Conservation (phyloP, 768 basidiomycete genomes). For the Brasilioporus rufonigricans region DNA sequence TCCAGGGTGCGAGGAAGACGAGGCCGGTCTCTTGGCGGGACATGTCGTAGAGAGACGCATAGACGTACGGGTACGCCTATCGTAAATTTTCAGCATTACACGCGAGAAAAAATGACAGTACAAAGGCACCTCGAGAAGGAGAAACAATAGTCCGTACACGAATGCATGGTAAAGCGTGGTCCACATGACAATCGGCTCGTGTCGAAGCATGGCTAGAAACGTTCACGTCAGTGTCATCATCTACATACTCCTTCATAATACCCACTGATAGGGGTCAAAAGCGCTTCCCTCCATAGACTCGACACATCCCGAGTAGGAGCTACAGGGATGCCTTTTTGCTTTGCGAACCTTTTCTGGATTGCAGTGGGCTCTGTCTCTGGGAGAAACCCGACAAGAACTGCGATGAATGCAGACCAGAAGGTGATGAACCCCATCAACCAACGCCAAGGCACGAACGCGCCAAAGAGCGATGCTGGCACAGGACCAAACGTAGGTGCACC, state of each 20-base stretch:
- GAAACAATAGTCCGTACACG: slow-evolving; percentile 27
- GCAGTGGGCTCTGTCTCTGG: slow-evolving; percentile 26
- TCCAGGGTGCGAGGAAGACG: slow-evolving; percentile 26
- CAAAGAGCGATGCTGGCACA: slow-evolving; percentile 24
- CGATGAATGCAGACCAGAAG: slow-evolving; percentile 22
- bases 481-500: slow-evolving; percentile 31
- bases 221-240: neutral
- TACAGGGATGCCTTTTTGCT: slow-evolving; percentile 3
- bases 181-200: slow-evolving; percentile 28
- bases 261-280: slow-evolving; percentile 27
- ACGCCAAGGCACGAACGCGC: slow-evolving; percentile 23
- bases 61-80: slow-evolving; percentile 26
- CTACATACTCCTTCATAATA: neutral
- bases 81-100: neutral
- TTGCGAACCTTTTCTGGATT: slow-evolving; percentile 19
- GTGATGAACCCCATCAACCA: slow-evolving; percentile 27
- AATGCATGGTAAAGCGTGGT: slow-evolving; percentile 29
- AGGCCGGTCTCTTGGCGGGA: slow-evolving; percentile 22
- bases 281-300: slow-evolving; percentile 22
- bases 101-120: neutral
- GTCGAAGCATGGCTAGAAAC: slow-evolving; percentile 21
- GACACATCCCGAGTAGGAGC: neutral
- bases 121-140: slow-evolving; percentile 25
- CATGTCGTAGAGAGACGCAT: slow-evolving; percentile 20
- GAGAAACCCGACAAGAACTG: slow-evolving; percentile 13